phyloP scores from a whole-genome alignment of 2,329 filamentous ascomycete species.

The Madurella fahalii region DNA sequence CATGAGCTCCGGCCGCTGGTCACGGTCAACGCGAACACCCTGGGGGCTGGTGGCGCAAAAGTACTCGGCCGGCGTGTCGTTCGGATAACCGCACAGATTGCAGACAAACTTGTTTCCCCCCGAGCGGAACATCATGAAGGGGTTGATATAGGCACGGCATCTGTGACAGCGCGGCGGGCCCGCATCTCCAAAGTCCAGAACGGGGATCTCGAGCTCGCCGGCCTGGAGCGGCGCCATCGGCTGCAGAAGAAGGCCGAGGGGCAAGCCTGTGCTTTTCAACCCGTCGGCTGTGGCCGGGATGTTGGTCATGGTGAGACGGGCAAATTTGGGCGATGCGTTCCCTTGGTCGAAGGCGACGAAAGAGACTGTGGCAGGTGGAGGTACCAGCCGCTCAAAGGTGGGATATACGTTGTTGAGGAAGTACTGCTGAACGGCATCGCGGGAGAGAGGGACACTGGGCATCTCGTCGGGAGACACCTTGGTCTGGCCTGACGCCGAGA shows the following conservation, averaged over 20 bases:
- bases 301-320: slow-evolving; percentile 86
- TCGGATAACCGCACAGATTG: slow-evolving; percentile 96
- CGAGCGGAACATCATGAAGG: slow-evolving; percentile 95
- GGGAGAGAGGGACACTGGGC: slow-evolving; percentile 80
- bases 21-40: slow-evolving; percentile 80
- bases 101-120: slow-evolving; percentile 96
- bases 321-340: slow-evolving; percentile 92
- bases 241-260: slow-evolving; percentile 83
- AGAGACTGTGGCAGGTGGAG: slow-evolving; percentile 80
- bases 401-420: slow-evolving; percentile 87
- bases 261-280: slow-evolving; percentile 73
- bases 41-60: slow-evolving; percentile 86
- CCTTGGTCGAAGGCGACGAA: slow-evolving; percentile 96
- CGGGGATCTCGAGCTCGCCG: slow-evolving; percentile 82
- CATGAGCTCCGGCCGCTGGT: slow-evolving; percentile 83
- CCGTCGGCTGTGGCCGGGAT: slow-evolving; percentile 82
- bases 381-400: slow-evolving; percentile 90
- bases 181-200: slow-evolving; percentile 88
- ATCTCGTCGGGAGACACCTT: slow-evolving; percentile 88
- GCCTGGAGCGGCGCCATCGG: slow-evolving; percentile 78
- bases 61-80: slow-evolving; percentile 88
- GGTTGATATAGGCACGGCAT: slow-evolving; percentile 96
- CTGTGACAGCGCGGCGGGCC: slow-evolving; percentile 88
- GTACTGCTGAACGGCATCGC: slow-evolving; percentile 77
- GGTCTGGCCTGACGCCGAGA: slow-evolving; percentile 61